Percentiles rank a stretch among this genome's conserved stretches.
Conservation (phyloP, 1,284 basidiomycete genomes). For the Neolentinus lepideus region DNA sequence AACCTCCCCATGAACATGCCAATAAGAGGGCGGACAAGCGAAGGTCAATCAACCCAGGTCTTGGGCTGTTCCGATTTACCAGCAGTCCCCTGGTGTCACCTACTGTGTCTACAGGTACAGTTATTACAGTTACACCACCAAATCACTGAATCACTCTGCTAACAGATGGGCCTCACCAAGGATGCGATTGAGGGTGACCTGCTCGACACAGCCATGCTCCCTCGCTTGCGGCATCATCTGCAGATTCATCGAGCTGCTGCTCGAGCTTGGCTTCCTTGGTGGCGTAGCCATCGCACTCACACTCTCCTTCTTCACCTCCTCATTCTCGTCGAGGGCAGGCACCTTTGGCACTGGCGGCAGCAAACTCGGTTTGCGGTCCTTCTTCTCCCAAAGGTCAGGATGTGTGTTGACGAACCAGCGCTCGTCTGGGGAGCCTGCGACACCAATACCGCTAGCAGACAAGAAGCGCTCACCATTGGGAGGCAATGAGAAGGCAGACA, state of each 20-base stretch:
- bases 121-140: too few relatives aligned
- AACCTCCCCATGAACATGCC: conserved; percentile 35
- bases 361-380: neutral
- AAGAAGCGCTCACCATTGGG: neutral
- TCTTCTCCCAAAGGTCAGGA: conserved; percentile 70
- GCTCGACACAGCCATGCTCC: neutral
- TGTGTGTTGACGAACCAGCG: conserved; percentile 48
- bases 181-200: conserved; percentile 11
- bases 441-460: neutral
- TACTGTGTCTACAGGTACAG: conserved; percentile 8
- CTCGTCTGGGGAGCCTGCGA: neutral
- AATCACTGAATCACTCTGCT: conserved; percentile 9
- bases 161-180: conserved; percentile 20
- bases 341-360: neutral
- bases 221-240: neutral
- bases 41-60: conserved; percentile 33
- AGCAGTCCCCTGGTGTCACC: conserved; percentile 7
- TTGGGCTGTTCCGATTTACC: conserved; percentile 25
- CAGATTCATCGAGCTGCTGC: neutral
- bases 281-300: neutral
- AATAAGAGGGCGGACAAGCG: conserved; percentile 26
- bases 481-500: too few relatives aligned
- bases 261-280: neutral
- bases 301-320: neutral
- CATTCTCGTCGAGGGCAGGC: conserved; percentile 4